Evolutionary conservation across 2,329 filamentous ascomycete genomes (phyloP), one percentile per base, ranked within the genome.

Genomic region (Pseudogymnoascus sp.): DNA sequence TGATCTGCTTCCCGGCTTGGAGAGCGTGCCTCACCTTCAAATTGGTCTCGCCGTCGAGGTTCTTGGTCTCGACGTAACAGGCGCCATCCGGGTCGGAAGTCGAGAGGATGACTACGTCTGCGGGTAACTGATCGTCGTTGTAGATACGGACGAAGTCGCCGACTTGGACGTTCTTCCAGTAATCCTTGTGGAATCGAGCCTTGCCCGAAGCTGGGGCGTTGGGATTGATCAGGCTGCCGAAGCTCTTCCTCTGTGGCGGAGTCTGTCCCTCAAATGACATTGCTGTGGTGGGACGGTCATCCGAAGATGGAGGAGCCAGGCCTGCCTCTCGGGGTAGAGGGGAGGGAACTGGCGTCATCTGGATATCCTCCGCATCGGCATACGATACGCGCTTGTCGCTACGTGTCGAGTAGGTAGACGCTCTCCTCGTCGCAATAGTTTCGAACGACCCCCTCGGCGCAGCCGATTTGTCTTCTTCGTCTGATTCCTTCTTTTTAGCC

Each of bases 51-150:
- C 94, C 94, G 71, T 99, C 94, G 78, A 99, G 75, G 73, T 96
- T 97, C 79, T 97, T 99, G 2, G 94, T 99, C 76, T 99, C 94
- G 18, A 99, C 89, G 70, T 97, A 99, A 76, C 94, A 99, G 33
- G 91, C 91, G 60, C 94, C 94, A 70, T 99, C 94, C 0, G 89
- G 83, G 70, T 97, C 94, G 2, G 94, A 96, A 0, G 94, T 97
- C 2, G 94, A 90, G 21, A 99, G 78, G 44, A 99, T 89, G 59
- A 97, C 88, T 56, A 99, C 80, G 75, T 99, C 94, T 59, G 94
- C 93, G 1, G 94, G 94, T 18, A 99, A 85, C 69, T 96, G 92
- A 71, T 99, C 94, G 69, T 96, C 90, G 71, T 95, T 97, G 77
- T 97, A 97, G 60, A 99, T 84, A 68, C 94, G 91, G 62, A 99